Evolutionary conservation across 257 asterid genomes (phyloP).

Genomic region (Nicotiana noctiflora): DNA sequence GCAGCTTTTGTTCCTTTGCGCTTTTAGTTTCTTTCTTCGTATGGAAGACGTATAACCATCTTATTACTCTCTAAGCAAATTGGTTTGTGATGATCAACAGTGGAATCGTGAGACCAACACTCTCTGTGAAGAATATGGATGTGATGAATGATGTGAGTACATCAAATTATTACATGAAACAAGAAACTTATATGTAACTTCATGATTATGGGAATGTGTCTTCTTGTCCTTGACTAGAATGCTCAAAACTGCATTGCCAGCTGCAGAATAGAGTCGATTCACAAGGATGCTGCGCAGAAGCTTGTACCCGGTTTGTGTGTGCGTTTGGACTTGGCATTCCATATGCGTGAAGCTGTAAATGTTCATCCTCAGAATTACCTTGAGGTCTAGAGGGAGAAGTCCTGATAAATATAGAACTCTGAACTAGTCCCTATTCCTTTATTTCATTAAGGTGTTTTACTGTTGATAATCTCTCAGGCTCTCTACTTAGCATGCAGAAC

Average conservation of each 20-base stretch:
- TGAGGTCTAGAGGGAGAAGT: conserved; percentile 42
- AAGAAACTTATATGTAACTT: conserved; percentile 16
- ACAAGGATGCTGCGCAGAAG: conserved; percentile 55
- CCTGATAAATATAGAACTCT: neutral
- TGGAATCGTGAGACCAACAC: conserved; percentile 80
- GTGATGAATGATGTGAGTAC: conserved; percentile 62
- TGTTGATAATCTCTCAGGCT: conserved; percentile 40
- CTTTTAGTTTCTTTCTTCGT: neutral
- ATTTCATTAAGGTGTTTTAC: neutral
- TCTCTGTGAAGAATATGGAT: conserved; percentile 58
- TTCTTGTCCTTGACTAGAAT: conserved; percentile 61
- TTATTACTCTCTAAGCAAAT: neutral
- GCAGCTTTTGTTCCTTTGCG: neutral
- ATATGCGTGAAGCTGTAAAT: conserved; percentile 87
- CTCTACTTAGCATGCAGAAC: conserved; percentile 73
- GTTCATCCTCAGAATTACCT: conserved; percentile 71
- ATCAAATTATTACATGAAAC: neutral
- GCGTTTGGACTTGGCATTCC: conserved; percentile 66
- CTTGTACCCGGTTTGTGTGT: conserved; percentile 58
- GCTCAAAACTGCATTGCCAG: conserved; percentile 71
- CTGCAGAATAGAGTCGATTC: conserved; percentile 65
- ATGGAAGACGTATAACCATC: neutral
- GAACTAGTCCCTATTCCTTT: neutral
- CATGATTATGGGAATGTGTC: conserved; percentile 25
- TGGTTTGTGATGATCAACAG: conserved; percentile 33